Base-by-base conservation (phyloP, 805 yeast genomes). In the Cyberlindnera meyerae region DNA sequence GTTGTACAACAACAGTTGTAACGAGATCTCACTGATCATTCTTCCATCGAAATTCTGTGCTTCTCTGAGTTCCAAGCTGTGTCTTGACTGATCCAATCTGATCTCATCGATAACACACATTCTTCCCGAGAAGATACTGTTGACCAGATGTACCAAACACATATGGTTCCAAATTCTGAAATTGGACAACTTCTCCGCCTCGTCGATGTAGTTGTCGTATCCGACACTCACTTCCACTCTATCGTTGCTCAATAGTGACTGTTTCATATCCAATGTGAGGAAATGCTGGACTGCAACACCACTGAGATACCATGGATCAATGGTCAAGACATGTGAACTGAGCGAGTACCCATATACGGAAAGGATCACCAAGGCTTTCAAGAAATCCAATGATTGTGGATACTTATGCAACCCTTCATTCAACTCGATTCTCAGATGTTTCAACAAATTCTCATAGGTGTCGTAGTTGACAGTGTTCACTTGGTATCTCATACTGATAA, bases 11-110 rank as follows among this genome's bases (percentile, higher is more conserved):
- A 76, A 66, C 13, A 73, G 55, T 36, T 79, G 75, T 9, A 82
- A 65, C 14, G 78, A 72, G 34, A 82, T 75, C 56, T 84, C 94
- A 27, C 87, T 79, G 7, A 82, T 79, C 76, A 84, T 81, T 40
- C 93, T 61, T n/a, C 84, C 86, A 53, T 84, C 95, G 54, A 83
- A 84, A 51, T 82, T 81, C 6, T 88, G 80, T 3, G 88, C 75
- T 24, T 73, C 64, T 5, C 78, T 65, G 26, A 75, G 57, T 27
- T 77, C 74, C 33, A 79, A 60, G 2, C 81, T 71, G 15, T 75
- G 68, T 8, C 77, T 66, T 42, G 85, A 77, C 40, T 74, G 71
- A 40, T 74, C 76, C 29, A 80, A 55, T 27, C 86, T 62, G 17
- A 71, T 62, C 40, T 72, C 78, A 51, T 80, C 86, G 7, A 82